Base-by-base conservation (phyloP, 441 rosid genomes). In the Pelargonium australe region DNA sequence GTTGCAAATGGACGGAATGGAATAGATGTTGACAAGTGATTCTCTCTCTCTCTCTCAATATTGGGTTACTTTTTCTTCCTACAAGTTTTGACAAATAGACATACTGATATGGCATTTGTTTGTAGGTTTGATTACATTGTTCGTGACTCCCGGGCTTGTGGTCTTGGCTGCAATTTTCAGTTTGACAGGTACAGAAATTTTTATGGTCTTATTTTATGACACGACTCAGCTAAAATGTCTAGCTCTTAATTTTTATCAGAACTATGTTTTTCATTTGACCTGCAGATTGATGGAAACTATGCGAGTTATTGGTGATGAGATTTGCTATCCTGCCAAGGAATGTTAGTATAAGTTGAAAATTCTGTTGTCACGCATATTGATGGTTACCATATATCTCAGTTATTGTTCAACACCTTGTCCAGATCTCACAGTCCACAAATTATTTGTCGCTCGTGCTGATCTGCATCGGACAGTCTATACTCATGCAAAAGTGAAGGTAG, bases 1-100 rank as follows among this genome's bases (percentile, higher is more conserved):
- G 98, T 94, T 74, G 97, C 98, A 71, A 94, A 94, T 81, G 98
- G 98, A 72, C 87, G 92, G 73, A 94, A 89, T 80, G 97, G 98
- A 76, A 86, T 94, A 61, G 98, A 94, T 40, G 98, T 94, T 66
- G 98, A 94, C 86, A 94, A 94, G 95, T 89, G 76, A 73, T 85
- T 72, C 60, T 69, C 49, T 25, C 43, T 51, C 11, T 55, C n/a
- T 25, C 44, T 67, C 23, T 20, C 23, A 49, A 25, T 51, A 14
- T 12, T 65, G 23, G 12, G 25, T 1, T 31, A 75, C 65, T 1
- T 20, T 69, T 20, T 44, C n/a, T 10, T 49, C 58, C 53, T 37
- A 68, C 34, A 13, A 43, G 64, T 65, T 70, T 69, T 70, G 70
- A 75, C 40, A 9, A 57, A 44, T 12, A 66, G 45, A 49, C 64